Base-by-base conservation (phyloP, 352 stramenopile genomes). In the Blastocystis sp. region DNA sequence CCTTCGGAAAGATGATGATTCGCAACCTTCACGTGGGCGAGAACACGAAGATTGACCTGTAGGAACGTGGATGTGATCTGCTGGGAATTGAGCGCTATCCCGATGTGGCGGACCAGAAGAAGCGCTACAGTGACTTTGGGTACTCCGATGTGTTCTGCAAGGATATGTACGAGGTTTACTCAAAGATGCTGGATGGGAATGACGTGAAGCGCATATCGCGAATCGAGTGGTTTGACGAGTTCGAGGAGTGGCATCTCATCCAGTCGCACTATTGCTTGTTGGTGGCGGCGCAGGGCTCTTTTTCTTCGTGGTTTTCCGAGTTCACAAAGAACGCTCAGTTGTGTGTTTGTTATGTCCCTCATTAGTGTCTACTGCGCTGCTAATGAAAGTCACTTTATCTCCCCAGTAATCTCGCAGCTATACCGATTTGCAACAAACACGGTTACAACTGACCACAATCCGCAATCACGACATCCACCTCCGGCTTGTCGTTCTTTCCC, bases 161-260 rank as follows among this genome's bases (percentile, higher is more conserved):
- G 91, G 94, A 96, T 92, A 96, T 97, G 94, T 96, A 97, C 92
- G 92, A 95, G 79, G 92, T 97, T 33, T 97, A 97, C 91, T 97
- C 96, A 88, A 93, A 96, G 51, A 96, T 92, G 90, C 82, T 97
- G 26, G 91, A 95, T 67, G 88, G 92, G 0, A 62, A 74, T 10
- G 94, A 96, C 78, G 93, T 93, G 26, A 71, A 88, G 26, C 92
- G 94, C 41, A 92, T 93, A 21, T 94, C 96, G 88, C 93, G 92
- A 59, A 92, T 97, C 26, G 95, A 97, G 91, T 95, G 96, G 63
- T 96, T 97, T 90, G 95, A 97, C 90, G 95, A 97, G 80, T 90
- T 97, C 19, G 95, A 97, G 90, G 95, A 97, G 88, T 97, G 95
- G 90, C 93, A 96, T 91, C 90, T 97, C 90, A 92, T 97, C 66